These are phyloP conservation scores for Dactylellina parvicollis DNA, from an alignment of 2,329 filamentous ascomycete genomes.

Conservation along the genomic window DNA sequence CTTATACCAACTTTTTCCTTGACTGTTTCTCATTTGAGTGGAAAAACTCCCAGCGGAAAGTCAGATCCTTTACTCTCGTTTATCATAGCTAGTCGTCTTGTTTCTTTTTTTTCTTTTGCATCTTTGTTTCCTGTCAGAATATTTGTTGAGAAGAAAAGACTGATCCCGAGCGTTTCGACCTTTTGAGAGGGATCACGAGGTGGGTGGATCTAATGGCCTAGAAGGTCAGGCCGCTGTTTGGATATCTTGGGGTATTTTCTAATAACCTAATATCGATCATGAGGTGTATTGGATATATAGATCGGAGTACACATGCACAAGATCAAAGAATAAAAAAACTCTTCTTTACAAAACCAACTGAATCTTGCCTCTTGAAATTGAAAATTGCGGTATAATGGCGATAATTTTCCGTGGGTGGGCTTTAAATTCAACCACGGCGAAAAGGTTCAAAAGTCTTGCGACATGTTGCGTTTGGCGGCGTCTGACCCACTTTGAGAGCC, in stretches of 20 bases:
- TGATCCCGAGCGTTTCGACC: no score
- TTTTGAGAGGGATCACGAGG: conserved; percentile 33
- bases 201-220: conserved; percentile 23
- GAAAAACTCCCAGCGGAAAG: conserved; percentile 14
- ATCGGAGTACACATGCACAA: conserved; percentile 17
- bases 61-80: conserved; percentile 34
- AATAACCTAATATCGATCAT: conserved; percentile 46
- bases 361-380: no score
- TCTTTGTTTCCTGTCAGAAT: conserved; percentile 7
- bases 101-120: conserved; percentile 6
- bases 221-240: conserved; percentile 24
- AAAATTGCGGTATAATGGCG: background rate
- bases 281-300: conserved; percentile 29
- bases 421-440: background rate
- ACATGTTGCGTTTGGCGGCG: conserved; percentile 31
- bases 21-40: background rate
- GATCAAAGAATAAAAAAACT: conserved; percentile 14
- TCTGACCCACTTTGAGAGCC: conserved; percentile 40
- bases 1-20: background rate
- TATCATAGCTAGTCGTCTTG: background rate
- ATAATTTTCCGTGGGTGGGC: background rate
- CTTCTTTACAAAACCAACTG: no score
- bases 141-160: conserved; percentile 32
- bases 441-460: conserved; percentile 16
- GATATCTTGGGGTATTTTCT: conserved; percentile 14